These are phyloP conservation scores for Lachnellula suecica DNA, from an alignment of 2,329 filamentous ascomycete species.

Conservation along the genomic window DNA sequence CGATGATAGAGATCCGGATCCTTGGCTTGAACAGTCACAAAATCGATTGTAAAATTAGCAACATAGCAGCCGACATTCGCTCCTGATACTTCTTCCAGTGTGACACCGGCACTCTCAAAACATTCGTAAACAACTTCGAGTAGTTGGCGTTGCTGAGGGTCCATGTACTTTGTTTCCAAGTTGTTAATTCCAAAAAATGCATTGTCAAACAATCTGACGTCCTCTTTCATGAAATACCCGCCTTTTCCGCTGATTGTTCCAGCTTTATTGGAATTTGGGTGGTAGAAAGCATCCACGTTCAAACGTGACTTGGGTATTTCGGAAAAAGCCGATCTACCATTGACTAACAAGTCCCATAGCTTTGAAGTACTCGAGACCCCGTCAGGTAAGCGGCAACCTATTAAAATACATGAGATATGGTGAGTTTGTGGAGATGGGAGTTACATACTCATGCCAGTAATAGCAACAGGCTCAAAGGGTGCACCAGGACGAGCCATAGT, in stretches of 20 bases:
- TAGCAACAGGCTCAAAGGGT: slow-evolving; percentile 31
- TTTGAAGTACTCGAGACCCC: slow-evolving; percentile 9
- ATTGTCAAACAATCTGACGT: slow-evolving; percentile 19
- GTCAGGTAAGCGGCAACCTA: slow-evolving; percentile 16
- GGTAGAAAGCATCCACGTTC: slow-evolving; percentile 16
- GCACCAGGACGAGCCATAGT: neutral
- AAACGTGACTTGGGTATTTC: slow-evolving; percentile 16
- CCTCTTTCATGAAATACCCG: slow-evolving; percentile 16
- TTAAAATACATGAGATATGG: neutral
- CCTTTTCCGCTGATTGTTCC: slow-evolving; percentile 10
- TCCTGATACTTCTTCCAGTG: slow-evolving; percentile 23
- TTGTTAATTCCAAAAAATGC: slow-evolving; percentile 22
- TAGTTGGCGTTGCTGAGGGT: slow-evolving; percentile 31
- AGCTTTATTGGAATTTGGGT: slow-evolving; percentile 7
- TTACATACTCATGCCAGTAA: slow-evolving; percentile 34
- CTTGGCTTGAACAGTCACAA: slow-evolving; percentile 7
- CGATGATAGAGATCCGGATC: slow-evolving; percentile 20
- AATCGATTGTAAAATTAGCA: slow-evolving; percentile 21
- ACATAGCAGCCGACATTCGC: slow-evolving; percentile 19
- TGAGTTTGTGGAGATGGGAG: neutral
- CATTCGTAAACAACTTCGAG: slow-evolving; percentile 31
- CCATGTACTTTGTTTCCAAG: slow-evolving; percentile 20
- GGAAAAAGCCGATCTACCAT: slow-evolving; percentile 21
- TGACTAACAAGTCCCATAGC: neutral
- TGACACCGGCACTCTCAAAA: slow-evolving; percentile 26